phyloP scores from a whole-genome alignment of 352 stramenopile genomes.

The Phytophthora boehmeriae region DNA sequence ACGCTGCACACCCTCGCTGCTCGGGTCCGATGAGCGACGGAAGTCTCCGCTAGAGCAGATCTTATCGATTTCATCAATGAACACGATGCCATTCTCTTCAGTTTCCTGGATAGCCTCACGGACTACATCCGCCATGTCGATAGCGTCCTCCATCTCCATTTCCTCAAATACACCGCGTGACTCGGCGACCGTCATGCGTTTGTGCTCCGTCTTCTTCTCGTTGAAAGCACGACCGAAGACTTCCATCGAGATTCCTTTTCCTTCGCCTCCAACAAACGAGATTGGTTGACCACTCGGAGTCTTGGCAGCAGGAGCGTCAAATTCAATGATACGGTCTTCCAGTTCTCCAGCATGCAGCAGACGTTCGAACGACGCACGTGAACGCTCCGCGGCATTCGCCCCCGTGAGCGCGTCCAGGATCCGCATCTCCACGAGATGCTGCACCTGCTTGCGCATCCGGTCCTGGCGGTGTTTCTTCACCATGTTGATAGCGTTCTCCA shows the following conservation, averaged over 20 bases:
- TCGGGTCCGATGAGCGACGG: conserved; percentile 94
- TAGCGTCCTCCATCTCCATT: conserved; percentile 95
- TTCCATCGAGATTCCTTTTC: conserved; percentile 76
- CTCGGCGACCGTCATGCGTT: conserved; percentile 94
- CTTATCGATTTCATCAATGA: conserved; percentile 99
- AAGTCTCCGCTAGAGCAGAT: conserved; percentile 97
- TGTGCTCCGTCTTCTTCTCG: conserved; percentile 90
- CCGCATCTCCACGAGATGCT: conserved; percentile 93
- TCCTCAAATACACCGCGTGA: conserved; percentile 95
- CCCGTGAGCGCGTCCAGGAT: conserved; percentile 96
- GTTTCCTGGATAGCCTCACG: conserved; percentile 90
- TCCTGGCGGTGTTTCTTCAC: conserved; percentile 96
- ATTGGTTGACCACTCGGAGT: conserved; percentile 61
- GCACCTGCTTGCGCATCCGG: conserved; percentile 91
- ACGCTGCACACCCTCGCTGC: conserved; percentile 98
- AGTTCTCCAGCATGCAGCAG: conserved; percentile 88
- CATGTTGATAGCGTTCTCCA: conserved; percentile 97
- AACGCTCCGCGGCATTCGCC: conserved; percentile 79
- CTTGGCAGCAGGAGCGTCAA: conserved; percentile 72
- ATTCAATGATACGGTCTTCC: conserved; percentile 80
- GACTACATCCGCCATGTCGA: conserved; percentile 91
- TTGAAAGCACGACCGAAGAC: conserved; percentile 76
- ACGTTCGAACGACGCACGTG: conserved; percentile 91
- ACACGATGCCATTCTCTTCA: conserved; percentile 99
- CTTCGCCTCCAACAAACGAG: conserved; percentile 69